Evolutionary conservation across 805 yeast genomes (phyloP).

Genomic region (Isabelozyma heimii): DNA sequence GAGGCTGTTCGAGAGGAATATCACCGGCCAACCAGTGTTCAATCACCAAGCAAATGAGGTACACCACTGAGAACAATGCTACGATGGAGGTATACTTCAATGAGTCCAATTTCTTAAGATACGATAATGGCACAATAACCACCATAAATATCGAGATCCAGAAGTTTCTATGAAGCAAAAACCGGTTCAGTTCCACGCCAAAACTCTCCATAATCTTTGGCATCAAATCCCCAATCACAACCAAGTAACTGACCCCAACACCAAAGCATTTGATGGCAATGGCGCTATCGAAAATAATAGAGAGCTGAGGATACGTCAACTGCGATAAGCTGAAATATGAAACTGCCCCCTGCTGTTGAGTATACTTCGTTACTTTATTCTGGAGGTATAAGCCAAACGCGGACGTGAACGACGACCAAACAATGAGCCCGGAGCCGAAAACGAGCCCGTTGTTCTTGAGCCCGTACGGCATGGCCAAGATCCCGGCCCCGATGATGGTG

Average conservation of each 20-base stretch:
- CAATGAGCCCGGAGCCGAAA: slow-evolving; percentile 39
- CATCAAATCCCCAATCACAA: slow-evolving; percentile 74
- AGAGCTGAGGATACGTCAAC: slow-evolving; percentile 66
- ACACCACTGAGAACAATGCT: slow-evolving; percentile 64
- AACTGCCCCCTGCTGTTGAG: slow-evolving; percentile 40
- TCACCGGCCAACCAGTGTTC: slow-evolving; percentile 41
- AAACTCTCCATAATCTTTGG: slow-evolving; percentile 51
- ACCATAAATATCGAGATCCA: slow-evolving; percentile 55
- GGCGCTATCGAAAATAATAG: slow-evolving; percentile 70
- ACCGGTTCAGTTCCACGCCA: slow-evolving; percentile 19
- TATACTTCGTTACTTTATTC: slow-evolving; percentile 51
- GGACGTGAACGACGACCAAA: slow-evolving; percentile 46
- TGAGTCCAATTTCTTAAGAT: slow-evolving; percentile 60
- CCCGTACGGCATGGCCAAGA: slow-evolving; percentile 71
- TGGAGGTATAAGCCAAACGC: slow-evolving; percentile 63
- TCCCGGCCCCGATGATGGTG: slow-evolving; percentile 65
- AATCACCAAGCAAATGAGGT: slow-evolving; percentile 55
- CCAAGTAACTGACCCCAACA: slow-evolving; percentile 67
- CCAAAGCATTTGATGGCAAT: slow-evolving; percentile 80
- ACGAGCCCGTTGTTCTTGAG: slow-evolving; percentile 48
- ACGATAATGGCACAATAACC: slow-evolving; percentile 62
- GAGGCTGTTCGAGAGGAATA: slow-evolving; percentile 9
- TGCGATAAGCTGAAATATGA: slow-evolving; percentile 46
- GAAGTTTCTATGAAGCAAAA: slow-evolving; percentile 39
- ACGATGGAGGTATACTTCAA: slow-evolving; percentile 69